Base-by-base conservation (phyloP, 1,284 basidiomycete species). In the Cutaneotrichosporon sp. region DNA sequence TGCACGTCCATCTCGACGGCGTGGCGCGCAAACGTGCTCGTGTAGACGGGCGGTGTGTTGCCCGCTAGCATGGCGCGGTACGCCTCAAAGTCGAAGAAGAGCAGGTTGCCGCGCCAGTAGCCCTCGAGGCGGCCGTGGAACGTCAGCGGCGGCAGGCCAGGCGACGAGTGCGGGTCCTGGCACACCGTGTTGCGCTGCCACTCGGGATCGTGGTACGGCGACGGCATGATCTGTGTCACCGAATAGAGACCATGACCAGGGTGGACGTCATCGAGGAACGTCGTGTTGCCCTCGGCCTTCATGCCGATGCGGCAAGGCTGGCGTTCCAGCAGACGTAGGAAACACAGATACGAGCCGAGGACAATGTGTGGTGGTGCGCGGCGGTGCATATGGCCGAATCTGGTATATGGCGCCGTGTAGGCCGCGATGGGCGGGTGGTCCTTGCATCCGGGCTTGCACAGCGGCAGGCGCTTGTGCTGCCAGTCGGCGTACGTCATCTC, bases 11-110 rank as follows among this genome's bases (percentile, higher is more conserved):
- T 59, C 56, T 76, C 72, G 8, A 61, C 62, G 1, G 60, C 66
- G 39, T 75, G 72, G 38, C 68, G 65, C 2, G 68, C 68, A 52
- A 72, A 75, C 2, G 65, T 66, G 3, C 69, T 71, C 17, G 73
- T 73, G 52, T 77, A 78, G 12, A 77, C 59, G 3, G 63, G 65
- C 0, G 69, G 55, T 56, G 78, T 72, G 44, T 77, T 64, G 0
- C 79, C 79, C 2, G 68, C 72, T 2, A 79, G 64, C 65, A 80
- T 76, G 46, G 78, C 71, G 26, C 77, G 71, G 51, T 80, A 80
- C 33, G 73, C 70, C 42, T 78, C 77, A 55, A 79, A 79, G 60
- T 80, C 78, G 61, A 78, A 79, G 59, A 79, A 80, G 44, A 76
- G 66, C 58, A 79, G 77, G n/a, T 76, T 68, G 2, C 78, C 79